A percentile compares a stretch with the other conserved stretches of the same genome.
Evolutionary conservation across 306 rosid genomes (phyloP).

Genomic region (Argentina anserina): DNA sequence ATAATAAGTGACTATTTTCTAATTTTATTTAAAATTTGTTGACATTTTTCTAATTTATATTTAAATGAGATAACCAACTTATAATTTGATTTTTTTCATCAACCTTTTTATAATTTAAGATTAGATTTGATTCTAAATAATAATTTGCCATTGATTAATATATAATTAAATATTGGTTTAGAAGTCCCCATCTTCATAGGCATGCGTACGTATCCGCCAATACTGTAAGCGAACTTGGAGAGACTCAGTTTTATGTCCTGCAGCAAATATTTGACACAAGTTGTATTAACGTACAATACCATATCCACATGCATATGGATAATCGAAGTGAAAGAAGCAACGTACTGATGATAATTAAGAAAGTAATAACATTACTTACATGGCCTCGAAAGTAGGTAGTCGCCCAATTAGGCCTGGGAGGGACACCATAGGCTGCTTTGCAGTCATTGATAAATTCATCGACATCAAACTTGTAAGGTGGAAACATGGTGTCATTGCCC

Average conservation of each 20-base stretch:
- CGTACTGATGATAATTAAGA: not conserved
- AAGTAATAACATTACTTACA: slow-evolving; percentile 26
- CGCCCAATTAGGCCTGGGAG: slow-evolving; percentile 62
- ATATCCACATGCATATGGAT: not conserved
- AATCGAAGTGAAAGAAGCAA: not conserved
- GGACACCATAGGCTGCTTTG: slow-evolving; percentile 42
- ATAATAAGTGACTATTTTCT: too few species aligned
- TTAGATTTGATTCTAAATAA: too few species aligned
- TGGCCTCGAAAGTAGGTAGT: slow-evolving; percentile 70
- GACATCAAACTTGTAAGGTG: slow-evolving; percentile 32
- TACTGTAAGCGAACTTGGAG: slow-evolving; percentile 55
- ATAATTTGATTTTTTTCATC: too few species aligned
- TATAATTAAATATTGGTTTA: too few species aligned
- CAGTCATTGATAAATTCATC: slow-evolving; percentile 28
- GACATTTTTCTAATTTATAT: too few species aligned
- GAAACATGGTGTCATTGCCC: slow-evolving; percentile 49
- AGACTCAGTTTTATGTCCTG: slow-evolving; percentile 56
- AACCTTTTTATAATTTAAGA: too few species aligned
- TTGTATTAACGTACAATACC: not conserved
- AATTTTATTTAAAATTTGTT: too few species aligned
- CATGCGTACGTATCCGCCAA: slow-evolving; percentile 48
- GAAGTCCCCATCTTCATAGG: not conserved
- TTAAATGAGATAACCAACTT: too few species aligned
- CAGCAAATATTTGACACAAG: not conserved
- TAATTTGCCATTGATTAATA: too few species aligned